Percentiles rank a stretch among this genome's conserved stretches.
Evolutionary conservation across 495 filamentous ascomycete species (phyloP).

Genomic region (Penicillium subrubescens): DNA sequence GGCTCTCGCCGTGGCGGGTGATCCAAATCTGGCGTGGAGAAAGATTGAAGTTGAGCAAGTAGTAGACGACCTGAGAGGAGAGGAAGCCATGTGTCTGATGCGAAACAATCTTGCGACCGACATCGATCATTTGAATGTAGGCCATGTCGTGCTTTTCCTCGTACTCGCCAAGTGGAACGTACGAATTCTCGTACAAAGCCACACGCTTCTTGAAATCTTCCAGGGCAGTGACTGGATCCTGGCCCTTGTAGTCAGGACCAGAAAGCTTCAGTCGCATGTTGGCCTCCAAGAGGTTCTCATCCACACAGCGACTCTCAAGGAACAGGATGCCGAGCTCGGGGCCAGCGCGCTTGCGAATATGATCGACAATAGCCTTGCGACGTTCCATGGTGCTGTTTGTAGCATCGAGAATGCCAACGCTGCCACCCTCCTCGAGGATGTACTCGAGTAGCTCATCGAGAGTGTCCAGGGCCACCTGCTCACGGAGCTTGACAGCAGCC

Average conservation of each 20-base stretch:
- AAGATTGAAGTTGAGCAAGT: constrained; percentile 93
- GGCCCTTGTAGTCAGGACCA: constrained; percentile 92
- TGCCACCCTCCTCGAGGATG: constrained; percentile 76
- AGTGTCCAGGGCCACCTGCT: constrained; percentile 89
- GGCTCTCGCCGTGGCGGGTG: constrained; percentile 85
- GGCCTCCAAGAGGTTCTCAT: constrained; percentile 78
- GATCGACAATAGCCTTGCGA: constrained; percentile 78
- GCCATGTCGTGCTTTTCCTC: constrained; percentile 88
- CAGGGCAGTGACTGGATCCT: constrained; percentile 80
- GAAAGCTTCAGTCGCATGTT: constrained; percentile 99
- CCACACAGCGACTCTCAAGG: constrained; percentile 89
- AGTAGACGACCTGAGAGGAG: constrained; percentile 85
- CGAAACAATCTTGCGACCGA: constrained; percentile 89
- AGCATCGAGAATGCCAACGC: constrained; percentile 96
- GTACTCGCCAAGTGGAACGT: constrained; percentile 86
- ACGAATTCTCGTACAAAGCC: constrained; percentile 89
- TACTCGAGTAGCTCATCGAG: constrained; percentile 90
- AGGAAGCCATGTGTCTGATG: constrained; percentile 91
- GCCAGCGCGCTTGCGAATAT: constrained; percentile 80
- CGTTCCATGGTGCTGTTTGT: constrained; percentile 93
- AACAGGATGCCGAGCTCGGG: constrained; percentile 87
- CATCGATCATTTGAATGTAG: constrained; percentile 96
- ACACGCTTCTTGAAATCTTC: constrained; percentile 93
- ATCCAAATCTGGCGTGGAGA: constrained; percentile 97
- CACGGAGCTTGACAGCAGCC: constrained; percentile 77